Evolutionary conservation across 2,329 filamentous ascomycete genomes (phyloP), one percentile per base, ranked within the genome.

Genomic region (Uncinocarpus reesii): DNA sequence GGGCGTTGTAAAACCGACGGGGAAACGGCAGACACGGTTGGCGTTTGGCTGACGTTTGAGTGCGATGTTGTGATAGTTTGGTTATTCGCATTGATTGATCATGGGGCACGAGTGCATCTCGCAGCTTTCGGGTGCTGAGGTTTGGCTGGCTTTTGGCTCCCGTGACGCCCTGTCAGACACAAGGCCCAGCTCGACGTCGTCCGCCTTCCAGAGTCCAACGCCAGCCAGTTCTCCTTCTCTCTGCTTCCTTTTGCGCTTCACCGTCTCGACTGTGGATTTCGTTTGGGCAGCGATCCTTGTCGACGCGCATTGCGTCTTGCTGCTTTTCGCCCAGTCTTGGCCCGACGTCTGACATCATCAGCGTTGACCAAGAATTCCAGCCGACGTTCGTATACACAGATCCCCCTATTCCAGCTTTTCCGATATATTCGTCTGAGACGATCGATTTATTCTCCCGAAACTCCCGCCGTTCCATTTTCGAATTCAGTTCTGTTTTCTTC

Each of bases 1-100:
- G 7, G 45, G 26, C n/a, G 11, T 24, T 47, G 10, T 29, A n/a
- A 42, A 51, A 15, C 18, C 40, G 2, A 37, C 11, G 18, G 48
- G 48, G 31, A 56, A 54, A 35, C 46, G 52, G 16, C 54, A 56
- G 41, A 54, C 42, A 13, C 52, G 44, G 21, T 24, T 56, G 26
- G 46, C 52, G 16, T 56, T 56, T 48, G 48, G 50, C 16, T 49
- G 36, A 40, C 11, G 3, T 7, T 15, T 8, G 13, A 28, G 11
- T 1, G 37, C n/a, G n/a, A n/a, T n/a, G 20, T 18, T 35, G 7
- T 5, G 10, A 35, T 35, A 18, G 20, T 2, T 16, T 35, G 29
- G 15, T n/a, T n/a, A n/a, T n/a, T n/a, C n/a, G n/a, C n/a, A n/a
- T 4, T 4, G 5, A 10, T 37, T 23, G 18, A 37, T 5, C 35